Evolutionary conservation across 1,284 basidiomycete genomes (phyloP).

Genomic region (Ustilago cynodontis): DNA sequence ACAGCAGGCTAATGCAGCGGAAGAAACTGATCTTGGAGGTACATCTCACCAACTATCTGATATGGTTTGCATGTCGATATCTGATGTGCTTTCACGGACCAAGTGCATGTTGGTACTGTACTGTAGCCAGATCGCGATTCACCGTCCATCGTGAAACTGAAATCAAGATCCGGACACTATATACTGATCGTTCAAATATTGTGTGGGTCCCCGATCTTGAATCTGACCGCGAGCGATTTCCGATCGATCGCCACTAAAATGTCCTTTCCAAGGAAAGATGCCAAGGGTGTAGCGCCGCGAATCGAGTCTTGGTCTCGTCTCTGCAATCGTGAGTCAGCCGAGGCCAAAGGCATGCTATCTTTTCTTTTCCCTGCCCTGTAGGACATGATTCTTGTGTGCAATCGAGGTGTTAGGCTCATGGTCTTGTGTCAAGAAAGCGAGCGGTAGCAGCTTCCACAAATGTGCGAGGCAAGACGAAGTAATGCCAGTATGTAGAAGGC

Average conservation of each 20-base stretch:
- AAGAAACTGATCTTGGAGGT: background rate
- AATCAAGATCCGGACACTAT: background rate
- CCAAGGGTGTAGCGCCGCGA: constrained; percentile 4
- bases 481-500: background rate
- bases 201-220: background rate
- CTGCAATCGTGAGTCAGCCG: background rate
- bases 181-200: background rate
- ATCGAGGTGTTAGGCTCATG: no score
- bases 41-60: constrained; percentile 2
- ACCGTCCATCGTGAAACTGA: background rate
- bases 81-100: background rate
- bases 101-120: background rate
- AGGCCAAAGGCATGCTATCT: background rate
- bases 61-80: background rate
- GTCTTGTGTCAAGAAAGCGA: no score
- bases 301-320: constrained; percentile 3
- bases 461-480: no score
- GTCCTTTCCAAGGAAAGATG: no score
- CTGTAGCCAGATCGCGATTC: background rate
- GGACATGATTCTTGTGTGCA: no score
- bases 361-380: no score
- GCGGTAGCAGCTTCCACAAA: no score
- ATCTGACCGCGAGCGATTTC: background rate
- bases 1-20: background rate
- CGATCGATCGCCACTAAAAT: background rate